phyloP scores from a whole-genome alignment of 495 filamentous ascomycete species.

The Annulohypoxylon stygium region DNA sequence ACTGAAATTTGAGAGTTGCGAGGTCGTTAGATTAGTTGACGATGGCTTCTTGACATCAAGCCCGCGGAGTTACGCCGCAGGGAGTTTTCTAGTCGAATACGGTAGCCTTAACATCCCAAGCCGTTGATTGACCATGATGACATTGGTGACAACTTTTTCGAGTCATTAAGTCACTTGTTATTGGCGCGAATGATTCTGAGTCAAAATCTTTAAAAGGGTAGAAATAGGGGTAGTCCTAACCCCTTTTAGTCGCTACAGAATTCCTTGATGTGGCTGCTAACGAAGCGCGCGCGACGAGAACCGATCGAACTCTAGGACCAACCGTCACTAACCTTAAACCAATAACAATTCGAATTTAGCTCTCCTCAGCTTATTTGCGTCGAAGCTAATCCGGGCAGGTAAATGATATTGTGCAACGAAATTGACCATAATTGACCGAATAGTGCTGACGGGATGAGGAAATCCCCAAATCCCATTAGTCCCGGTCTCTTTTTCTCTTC shows the following conservation, averaged over 20 bases:
- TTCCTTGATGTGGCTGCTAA: constrained; percentile 7
- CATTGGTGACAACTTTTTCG: neutral
- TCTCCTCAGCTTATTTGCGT: constrained; percentile 15
- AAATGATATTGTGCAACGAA: constrained; percentile 10
- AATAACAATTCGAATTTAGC: constrained; percentile 1
- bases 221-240: constrained; percentile 20
- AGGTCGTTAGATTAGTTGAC: neutral
- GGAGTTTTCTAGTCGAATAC: too few species aligned
- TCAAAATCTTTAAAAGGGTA: neutral
- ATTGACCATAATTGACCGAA: neutral
- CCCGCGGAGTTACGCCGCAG: too few species aligned
- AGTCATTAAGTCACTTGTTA: constrained; percentile 5
- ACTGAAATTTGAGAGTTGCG: neutral
- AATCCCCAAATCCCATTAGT: constrained; percentile 24
- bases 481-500: neutral
- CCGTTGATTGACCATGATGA: neutral
- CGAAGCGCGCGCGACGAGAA: constrained; percentile 44
- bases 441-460: constrained; percentile 7
- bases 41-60: too few species aligned
- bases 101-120: neutral
- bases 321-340: constrained; percentile 1
- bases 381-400: constrained; percentile 1
- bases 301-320: neutral
- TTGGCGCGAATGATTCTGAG: neutral
- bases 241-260: neutral